Percentiles rank a stretch among this genome's conserved stretches.
Evolutionary conservation across 192 early-diverging fungal genomes (phyloP).

Genomic region (Haplosporangium gracile): DNA sequence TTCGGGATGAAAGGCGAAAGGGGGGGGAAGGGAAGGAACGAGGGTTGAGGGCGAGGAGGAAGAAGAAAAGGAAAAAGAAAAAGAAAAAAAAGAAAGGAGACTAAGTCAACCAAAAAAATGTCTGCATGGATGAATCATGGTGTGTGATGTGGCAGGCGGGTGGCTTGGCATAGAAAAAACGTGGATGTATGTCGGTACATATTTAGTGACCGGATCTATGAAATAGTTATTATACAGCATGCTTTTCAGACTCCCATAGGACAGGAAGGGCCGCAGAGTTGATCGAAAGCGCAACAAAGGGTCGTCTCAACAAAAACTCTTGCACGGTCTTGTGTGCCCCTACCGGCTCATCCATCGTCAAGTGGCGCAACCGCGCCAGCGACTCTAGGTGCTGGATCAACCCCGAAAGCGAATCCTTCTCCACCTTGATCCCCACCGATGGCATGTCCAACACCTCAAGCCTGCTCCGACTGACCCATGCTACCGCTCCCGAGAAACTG

Average conservation of each 20-base stretch:
- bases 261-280: not conserved
- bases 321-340: not conserved
- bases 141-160: not conserved
- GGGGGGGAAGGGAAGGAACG: not conserved
- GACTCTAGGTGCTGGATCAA: slow-evolving; percentile 26
- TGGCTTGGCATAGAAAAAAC: not conserved
- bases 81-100: not conserved
- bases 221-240: too few species aligned
- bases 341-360: slow-evolving; percentile 25
- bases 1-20: slow-evolving; percentile 9
- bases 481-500: slow-evolving; percentile 9
- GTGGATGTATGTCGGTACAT: not conserved
- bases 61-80: slow-evolving; percentile 15
- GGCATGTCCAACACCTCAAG: slow-evolving; percentile 38
- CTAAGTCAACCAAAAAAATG: not conserved
- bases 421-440: slow-evolving; percentile 18
- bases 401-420: slow-evolving; percentile 8
- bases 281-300: not conserved
- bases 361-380: not conserved
- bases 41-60: slow-evolving; percentile 7
- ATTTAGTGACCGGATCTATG: too few species aligned
- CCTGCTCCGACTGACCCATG: slow-evolving; percentile 15
- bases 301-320: not conserved
- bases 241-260: not conserved
- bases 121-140: not conserved